A percentile compares a stretch with the other conserved stretches of the same genome.
Evolutionary conservation across 2,329 filamentous ascomycete species (phyloP).

Genomic region (Colletotrichum camelliae): DNA sequence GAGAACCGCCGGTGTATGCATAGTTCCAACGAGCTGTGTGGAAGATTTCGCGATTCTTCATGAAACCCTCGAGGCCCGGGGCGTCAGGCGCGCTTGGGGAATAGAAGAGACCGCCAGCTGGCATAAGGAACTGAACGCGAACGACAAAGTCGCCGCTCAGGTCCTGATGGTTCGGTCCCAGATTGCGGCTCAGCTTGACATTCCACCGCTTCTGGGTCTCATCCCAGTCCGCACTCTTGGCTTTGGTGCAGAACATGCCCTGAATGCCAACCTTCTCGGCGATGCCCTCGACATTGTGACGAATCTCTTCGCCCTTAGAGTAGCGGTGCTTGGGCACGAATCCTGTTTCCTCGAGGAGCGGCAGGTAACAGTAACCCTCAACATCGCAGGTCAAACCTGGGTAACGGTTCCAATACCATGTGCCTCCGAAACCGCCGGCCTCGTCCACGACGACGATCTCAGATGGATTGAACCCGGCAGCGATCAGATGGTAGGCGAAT

Average conservation of each 20-base stretch:
- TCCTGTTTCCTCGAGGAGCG: slow-evolving; percentile 11
- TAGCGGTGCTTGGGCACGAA: slow-evolving; percentile 31
- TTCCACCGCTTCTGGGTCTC: slow-evolving; percentile 33
- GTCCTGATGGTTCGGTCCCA: slow-evolving; percentile 37
- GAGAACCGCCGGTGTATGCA: slow-evolving; percentile 43
- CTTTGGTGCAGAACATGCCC: slow-evolving; percentile 45
- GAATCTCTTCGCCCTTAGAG: slow-evolving; percentile 38
- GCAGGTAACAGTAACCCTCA: slow-evolving; percentile 41
- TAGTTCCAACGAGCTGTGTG: slow-evolving; percentile 55
- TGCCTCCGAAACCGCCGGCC: slow-evolving; percentile 51
- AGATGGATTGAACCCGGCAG: background rate
- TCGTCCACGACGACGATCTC: slow-evolving; percentile 46
- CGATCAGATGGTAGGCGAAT: background rate
- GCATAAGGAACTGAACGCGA: slow-evolving; percentile 42
- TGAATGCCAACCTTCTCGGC: slow-evolving; percentile 44
- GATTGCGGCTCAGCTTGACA: slow-evolving; percentile 24
- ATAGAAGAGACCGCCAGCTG: slow-evolving; percentile 42
- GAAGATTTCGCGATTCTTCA: slow-evolving; percentile 46
- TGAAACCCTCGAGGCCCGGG: slow-evolving; percentile 16
- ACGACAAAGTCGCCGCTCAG: slow-evolving; percentile 26
- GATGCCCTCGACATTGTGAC: slow-evolving; percentile 45
- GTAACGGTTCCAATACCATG: slow-evolving; percentile 58
- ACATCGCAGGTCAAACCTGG: slow-evolving; percentile 60
- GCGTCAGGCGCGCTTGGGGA: slow-evolving; percentile 36
- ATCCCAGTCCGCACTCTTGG: slow-evolving; percentile 49